These are phyloP conservation scores for Coemansia sp. DNA, from an alignment of 192 early-diverging fungal species.

Conservation along the genomic window DNA sequence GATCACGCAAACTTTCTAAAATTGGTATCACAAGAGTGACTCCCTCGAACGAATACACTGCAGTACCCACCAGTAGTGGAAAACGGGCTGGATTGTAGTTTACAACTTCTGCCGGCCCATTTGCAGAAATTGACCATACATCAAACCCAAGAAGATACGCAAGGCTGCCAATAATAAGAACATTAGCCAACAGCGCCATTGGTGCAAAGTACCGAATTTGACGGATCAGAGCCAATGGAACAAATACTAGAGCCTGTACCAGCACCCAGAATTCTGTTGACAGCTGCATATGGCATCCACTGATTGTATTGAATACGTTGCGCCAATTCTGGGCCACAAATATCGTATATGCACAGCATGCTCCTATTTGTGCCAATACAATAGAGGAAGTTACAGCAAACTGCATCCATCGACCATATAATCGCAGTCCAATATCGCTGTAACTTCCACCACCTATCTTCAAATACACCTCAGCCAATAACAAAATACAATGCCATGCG, in stretches of 20 bases:
- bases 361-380: constrained; percentile 78
- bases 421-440: constrained; percentile 66
- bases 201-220: constrained; percentile 88
- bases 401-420: constrained; percentile 68
- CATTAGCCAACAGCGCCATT: constrained; percentile 87
- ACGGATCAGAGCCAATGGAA: constrained; percentile 87
- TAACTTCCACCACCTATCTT: constrained; percentile 62
- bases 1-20: constrained; percentile 79
- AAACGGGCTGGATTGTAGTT: constrained; percentile 79
- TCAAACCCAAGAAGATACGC: constrained; percentile 85
- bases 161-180: constrained; percentile 86
- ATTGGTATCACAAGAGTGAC: constrained; percentile 80
- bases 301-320: constrained; percentile 68
- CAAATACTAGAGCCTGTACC: constrained; percentile 71
- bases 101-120: constrained; percentile 64
- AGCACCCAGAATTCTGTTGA: constrained; percentile 78
- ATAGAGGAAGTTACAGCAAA: constrained; percentile 66
- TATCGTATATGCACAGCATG: constrained; percentile 87
- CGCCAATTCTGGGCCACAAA: constrained; percentile 86
- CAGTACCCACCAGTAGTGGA: constrained; percentile 91
- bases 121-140: constrained; percentile 49
- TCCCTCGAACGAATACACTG: constrained; percentile 89
- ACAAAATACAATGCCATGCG: constrained; percentile 64
- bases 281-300: constrained; percentile 61
- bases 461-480: constrained; percentile 64